Conservation (phyloP, 768 basidiomycete species). For the Leucocoprinus leucothites region DNA sequence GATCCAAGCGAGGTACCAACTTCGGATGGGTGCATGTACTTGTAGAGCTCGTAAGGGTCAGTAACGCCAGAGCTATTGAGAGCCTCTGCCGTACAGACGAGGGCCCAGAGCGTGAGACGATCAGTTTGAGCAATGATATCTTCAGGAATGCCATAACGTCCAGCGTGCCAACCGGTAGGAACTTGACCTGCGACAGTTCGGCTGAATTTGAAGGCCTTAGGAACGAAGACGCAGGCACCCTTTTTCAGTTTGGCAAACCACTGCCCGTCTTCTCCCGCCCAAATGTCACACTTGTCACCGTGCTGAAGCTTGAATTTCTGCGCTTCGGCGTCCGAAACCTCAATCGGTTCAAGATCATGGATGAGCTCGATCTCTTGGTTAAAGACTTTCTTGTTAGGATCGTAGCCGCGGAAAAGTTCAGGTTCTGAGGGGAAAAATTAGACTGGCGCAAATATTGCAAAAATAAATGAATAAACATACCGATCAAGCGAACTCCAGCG, state of each 20-base stretch:
- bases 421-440: slow-evolving; percentile 60
- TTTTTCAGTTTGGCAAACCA: slow-evolving; percentile 99
- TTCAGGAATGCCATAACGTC: slow-evolving; percentile 93
- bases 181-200: slow-evolving; percentile 94
- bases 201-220: slow-evolving; percentile 94
- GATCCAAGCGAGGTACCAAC: slow-evolving; percentile 93
- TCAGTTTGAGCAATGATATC: slow-evolving; percentile 96
- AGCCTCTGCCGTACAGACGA: slow-evolving; percentile 92
- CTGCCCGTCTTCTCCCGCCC: slow-evolving; percentile 89
- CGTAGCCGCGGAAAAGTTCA: slow-evolving; percentile 96
- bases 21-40: slow-evolving; percentile 94
- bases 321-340: slow-evolving; percentile 88
- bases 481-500: slow-evolving; percentile 91
- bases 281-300: slow-evolving; percentile 93
- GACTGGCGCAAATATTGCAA: neutral
- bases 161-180: slow-evolving; percentile 96
- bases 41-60: slow-evolving; percentile 97
- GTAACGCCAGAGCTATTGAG: slow-evolving; percentile 96
- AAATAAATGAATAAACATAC: slow-evolving; percentile 43
- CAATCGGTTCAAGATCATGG: slow-evolving; percentile 95
- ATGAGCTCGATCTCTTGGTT: slow-evolving; percentile 95
- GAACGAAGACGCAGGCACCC: slow-evolving; percentile 88
- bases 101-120: slow-evolving; percentile 89
- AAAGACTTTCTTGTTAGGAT: slow-evolving; percentile 96
- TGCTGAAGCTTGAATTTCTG: slow-evolving; percentile 96